Base-by-base conservation (phyloP, 2,329 filamentous ascomycete genomes). In the Zymoseptoria tritici region DNA sequence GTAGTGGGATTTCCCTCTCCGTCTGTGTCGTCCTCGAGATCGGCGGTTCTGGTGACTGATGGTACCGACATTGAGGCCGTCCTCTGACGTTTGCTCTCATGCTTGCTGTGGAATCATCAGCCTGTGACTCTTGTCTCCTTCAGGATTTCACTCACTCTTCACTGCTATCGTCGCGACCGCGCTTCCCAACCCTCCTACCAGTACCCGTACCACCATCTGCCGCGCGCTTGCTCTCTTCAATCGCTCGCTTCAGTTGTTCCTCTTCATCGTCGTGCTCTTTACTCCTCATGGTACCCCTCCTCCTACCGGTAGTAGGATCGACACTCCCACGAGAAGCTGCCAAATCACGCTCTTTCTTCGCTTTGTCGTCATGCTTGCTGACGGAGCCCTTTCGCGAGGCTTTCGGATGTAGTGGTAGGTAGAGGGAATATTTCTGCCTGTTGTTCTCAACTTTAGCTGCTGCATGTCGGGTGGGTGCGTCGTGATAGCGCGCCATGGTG, bases 211-310 rank as follows among this genome's bases (percentile, higher is more conserved):
- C 79, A 11, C 79, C 75, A 54, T 81, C 79, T 9, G 82, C 85
- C 51, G 95, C 90, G 70, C 90, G 87, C 76, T 92, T 97, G 78
- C 94, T 99, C 62, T 95, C 92, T 74, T 97, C 93, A 67, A 99
- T 91, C 29, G 93, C 94, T 66, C 89, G 85, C 57, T 91, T 85
- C 49, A 99, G 75, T 69, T 92, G 87, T 73, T 95, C 91, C 68
- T 96, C 92, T 75, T 99, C 94, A 65, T 97, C 92, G 68, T 97
- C 97, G 21, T 91, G 93, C 50, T 93, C 92, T 63, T 93, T 86
- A 73, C 94, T 99, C 72, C 97, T 96, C 91, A 97, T 97, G 6
- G 94, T 99, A 20, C 91, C 96, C 26, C 94, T 85, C 61, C 94
- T 85, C 74, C 97, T 97, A 46, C 87, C 85, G 56, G 84, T 82